These are phyloP conservation scores for Benincasa hispida DNA, from an alignment of 306 rosid species.

Conservation along the genomic window DNA sequence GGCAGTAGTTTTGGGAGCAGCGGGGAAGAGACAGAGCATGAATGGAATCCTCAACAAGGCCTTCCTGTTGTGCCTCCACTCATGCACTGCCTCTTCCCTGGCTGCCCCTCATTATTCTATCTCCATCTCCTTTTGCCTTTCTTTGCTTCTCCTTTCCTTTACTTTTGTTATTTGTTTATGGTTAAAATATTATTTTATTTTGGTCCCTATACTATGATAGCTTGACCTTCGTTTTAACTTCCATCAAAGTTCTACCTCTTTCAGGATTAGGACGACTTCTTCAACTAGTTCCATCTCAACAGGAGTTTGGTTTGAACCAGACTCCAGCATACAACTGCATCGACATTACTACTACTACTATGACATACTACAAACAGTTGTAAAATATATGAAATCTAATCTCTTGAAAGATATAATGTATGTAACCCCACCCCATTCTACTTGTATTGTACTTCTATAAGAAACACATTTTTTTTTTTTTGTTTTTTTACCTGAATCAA, in stretches of 20 bases:
- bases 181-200: too few species aligned
- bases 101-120: slow-evolving; percentile 16
- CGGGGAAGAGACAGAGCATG: slow-evolving; percentile 81
- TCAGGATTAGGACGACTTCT: neutral
- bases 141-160: neutral
- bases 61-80: slow-evolving; percentile 40
- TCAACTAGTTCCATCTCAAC: too few species aligned
- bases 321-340: neutral
- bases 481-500: neutral
- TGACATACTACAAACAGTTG: neutral
- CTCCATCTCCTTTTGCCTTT: neutral
- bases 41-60: slow-evolving; percentile 59
- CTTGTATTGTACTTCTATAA: neutral
- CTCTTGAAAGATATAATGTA: neutral
- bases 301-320: neutral
- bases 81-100: slow-evolving; percentile 99
- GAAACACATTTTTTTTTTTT: neutral
- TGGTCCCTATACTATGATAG: too few species aligned
- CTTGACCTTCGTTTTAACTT: neutral
- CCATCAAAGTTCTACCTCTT: neutral
- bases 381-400: neutral
- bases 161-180: neutral
- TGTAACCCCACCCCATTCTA: neutral
- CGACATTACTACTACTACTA: neutral
- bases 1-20: neutral